Evolutionary conservation across 805 yeast genomes (phyloP).

Genomic region (Saturnispora serradocipensis): DNA sequence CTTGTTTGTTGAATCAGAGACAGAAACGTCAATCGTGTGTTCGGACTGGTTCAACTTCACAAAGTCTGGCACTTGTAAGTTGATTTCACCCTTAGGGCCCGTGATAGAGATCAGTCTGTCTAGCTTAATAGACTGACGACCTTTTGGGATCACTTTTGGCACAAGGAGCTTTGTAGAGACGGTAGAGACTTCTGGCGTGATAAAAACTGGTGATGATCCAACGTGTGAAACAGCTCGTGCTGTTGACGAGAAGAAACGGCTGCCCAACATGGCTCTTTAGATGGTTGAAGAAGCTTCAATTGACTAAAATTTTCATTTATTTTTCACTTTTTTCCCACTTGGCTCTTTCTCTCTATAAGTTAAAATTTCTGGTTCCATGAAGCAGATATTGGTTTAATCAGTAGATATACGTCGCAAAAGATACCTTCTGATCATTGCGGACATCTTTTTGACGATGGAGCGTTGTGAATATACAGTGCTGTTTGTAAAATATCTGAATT

Average conservation of each 20-base stretch:
- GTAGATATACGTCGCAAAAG: not conserved
- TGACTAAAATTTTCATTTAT: not conserved
- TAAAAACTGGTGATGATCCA: conserved; percentile 68
- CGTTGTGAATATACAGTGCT: not conserved
- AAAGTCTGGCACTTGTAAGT: conserved; percentile 64
- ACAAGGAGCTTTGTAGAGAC: conserved; percentile 38
- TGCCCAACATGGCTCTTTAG: conserved; percentile 1
- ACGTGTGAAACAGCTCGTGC: conserved; percentile 45
- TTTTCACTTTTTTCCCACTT: not conserved
- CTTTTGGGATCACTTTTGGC: conserved; percentile 58
- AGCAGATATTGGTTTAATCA: not conserved
- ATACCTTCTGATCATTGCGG: too few species aligned
- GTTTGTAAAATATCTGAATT: not conserved
- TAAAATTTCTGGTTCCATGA: not conserved
- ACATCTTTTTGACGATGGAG: not conserved
- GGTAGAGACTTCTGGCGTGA: conserved; percentile 53
- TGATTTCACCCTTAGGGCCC: conserved; percentile 73
- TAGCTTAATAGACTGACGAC: conserved; percentile 48
- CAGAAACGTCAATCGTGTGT: conserved; percentile 27
- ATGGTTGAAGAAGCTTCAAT: not conserved
- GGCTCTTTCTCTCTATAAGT: not conserved
- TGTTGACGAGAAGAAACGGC: conserved; percentile 4
- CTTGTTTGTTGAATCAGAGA: conserved; percentile 53
- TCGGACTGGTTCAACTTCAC: conserved; percentile 30
- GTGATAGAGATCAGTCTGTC: conserved; percentile 49